Conservation (phyloP, 2,329 filamentous ascomycete species). For the Penicillium decumbens region DNA sequence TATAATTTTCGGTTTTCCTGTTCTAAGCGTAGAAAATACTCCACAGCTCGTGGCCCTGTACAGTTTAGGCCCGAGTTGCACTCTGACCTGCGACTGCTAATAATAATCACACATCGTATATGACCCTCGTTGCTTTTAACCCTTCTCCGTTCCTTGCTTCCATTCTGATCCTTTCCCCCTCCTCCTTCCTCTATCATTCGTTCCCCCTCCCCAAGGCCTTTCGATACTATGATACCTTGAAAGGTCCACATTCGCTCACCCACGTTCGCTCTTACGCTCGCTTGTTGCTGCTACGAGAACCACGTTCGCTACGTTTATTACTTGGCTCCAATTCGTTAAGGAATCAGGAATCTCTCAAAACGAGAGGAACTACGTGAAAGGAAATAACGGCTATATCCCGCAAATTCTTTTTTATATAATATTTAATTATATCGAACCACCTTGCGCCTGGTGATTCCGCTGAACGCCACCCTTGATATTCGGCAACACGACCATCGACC, state of each 20-base stretch:
- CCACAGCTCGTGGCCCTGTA: constrained; percentile 22
- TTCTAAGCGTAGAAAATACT: constrained; percentile 10
- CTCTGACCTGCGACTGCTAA: constrained; percentile 24
- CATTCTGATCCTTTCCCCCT: constrained; percentile 16
- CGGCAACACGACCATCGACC: not conserved
- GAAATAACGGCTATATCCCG: constrained; percentile 16
- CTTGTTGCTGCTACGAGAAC: constrained; percentile 35
- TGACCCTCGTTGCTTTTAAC: constrained; percentile 25
- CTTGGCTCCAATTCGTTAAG: constrained; percentile 13
- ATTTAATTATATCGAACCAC: constrained; percentile 21
- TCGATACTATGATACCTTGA: constrained; percentile 32
- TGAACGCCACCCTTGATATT: constrained; percentile 4
- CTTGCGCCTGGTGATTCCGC: constrained; percentile 15
- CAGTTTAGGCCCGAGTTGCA: constrained; percentile 23
- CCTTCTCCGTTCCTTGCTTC: constrained; percentile 26
- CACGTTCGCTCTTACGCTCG: constrained; percentile 39
- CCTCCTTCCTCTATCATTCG: constrained; percentile 8
- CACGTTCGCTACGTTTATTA: constrained; percentile 38
- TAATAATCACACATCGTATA: constrained; percentile 24
- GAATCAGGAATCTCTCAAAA: not conserved
- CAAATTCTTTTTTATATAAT: constrained; percentile 23
- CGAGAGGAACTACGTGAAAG: constrained; percentile 6
- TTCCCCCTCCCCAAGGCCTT: constrained; percentile 8
- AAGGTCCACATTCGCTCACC: constrained; percentile 32
- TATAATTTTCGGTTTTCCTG: not conserved